These are phyloP conservation scores for Penicillium paxilli DNA, from an alignment of 495 filamentous ascomycete species.

Conservation along the genomic window DNA sequence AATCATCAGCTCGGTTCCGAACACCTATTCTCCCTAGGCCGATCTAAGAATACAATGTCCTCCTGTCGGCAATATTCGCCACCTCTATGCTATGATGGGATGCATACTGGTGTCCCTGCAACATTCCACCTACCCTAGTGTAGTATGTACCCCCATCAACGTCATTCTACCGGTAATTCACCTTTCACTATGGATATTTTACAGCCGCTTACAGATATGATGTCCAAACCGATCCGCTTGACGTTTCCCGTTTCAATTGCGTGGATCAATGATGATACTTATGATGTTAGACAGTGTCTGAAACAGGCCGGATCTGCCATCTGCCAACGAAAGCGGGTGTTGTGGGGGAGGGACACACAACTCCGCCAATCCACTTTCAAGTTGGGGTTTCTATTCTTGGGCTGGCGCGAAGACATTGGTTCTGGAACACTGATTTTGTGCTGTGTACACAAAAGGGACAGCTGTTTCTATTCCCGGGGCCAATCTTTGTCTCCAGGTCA, in stretches of 20 bases:
- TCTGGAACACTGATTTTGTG: neutral
- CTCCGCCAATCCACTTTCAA: neutral
- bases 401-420: constrained; percentile 1
- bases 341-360: neutral
- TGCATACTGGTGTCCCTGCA: neutral
- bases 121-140: constrained; percentile 7
- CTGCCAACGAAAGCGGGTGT: neutral
- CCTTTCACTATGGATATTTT: no score
- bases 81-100: neutral
- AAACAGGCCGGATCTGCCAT: constrained; percentile 1
- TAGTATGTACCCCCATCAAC: no score
- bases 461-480: neutral
- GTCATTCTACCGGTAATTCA: constrained; percentile 5
- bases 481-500: no score
- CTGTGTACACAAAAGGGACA: no score
- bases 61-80: neutral
- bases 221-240: neutral
- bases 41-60: neutral
- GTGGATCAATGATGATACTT: neutral
- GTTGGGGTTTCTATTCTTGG: constrained; percentile 1
- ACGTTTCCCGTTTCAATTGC: neutral
- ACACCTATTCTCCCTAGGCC: neutral
- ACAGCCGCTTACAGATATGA: no score
- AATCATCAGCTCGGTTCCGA: neutral
- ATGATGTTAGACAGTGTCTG: constrained; percentile 10